Conservation (phyloP, 306 rosid genomes). For the Echinosophora koreensis region DNA sequence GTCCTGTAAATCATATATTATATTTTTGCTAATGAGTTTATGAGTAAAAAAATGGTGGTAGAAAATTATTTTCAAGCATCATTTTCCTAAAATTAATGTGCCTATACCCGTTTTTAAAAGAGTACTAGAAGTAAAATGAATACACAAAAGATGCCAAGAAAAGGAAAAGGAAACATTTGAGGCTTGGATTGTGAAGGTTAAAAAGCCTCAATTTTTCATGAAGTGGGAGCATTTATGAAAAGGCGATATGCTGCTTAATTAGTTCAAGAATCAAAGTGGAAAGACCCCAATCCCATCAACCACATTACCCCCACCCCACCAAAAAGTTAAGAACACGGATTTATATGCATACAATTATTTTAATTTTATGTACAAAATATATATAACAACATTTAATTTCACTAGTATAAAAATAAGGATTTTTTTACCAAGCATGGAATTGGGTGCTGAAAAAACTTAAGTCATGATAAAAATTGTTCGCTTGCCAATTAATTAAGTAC, state of each 20-base stretch:
- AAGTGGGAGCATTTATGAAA: conserved; percentile 59
- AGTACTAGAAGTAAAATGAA: conserved; percentile 1
- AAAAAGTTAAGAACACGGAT: conserved; percentile 42
- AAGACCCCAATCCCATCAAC: conserved; percentile 50
- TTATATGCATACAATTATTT: neutral
- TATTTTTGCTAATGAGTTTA: too few relatives aligned
- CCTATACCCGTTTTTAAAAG: neutral
- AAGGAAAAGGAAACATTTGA: conserved; percentile 6
- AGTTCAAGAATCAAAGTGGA: conserved; percentile 55
- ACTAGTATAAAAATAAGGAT: too few relatives aligned
- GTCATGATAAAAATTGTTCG: neutral
- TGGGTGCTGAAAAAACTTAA: too few relatives aligned
- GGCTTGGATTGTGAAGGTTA: neutral
- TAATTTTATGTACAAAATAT: too few relatives aligned
- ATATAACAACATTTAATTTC: too few relatives aligned
- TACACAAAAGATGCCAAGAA: conserved; percentile 17
- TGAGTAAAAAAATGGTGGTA: neutral
- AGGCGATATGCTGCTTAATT: conserved; percentile 57
- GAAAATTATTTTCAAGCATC: neutral
- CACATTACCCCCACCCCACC: conserved; percentile 1
- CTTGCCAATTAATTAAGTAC: neutral
- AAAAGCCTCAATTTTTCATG: conserved; percentile 37
- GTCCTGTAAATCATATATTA: too few relatives aligned
- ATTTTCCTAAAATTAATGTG: neutral
- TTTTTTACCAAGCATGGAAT: too few relatives aligned